Evolutionary conservation across 257 asterid species (phyloP).

Genomic region (Nicotiana attenuata): DNA sequence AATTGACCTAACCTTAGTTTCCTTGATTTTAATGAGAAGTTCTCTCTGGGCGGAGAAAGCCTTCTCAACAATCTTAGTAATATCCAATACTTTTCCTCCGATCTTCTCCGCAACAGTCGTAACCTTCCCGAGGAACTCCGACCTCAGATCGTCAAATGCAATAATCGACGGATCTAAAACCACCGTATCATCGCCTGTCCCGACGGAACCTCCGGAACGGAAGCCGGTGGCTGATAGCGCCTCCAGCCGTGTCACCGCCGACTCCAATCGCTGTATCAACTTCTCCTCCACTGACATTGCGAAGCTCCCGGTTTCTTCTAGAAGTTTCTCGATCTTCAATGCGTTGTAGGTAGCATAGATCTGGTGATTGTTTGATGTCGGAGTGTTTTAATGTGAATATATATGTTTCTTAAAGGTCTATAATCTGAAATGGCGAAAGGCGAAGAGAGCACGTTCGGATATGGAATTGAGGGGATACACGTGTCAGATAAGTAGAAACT

Average conservation of each 20-base stretch:
- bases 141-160: conserved; percentile 68
- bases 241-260: conserved; percentile 89
- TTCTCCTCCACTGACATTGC: conserved; percentile 73
- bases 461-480: conserved; percentile 24
- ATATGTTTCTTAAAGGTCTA: background rate
- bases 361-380: conserved; percentile 15
- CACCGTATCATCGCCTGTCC: conserved; percentile 40
- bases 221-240: conserved; percentile 43
- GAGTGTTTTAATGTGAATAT: background rate
- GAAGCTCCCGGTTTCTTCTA: background rate
- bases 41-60: conserved; percentile 75
- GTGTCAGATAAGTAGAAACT: conserved; percentile 25
- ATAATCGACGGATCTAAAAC: conserved; percentile 74
- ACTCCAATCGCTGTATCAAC: conserved; percentile 76
- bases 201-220: conserved; percentile 29
- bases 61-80: conserved; percentile 50
- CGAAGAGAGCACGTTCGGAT: background rate
- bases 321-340: conserved; percentile 13
- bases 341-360: conserved; percentile 20
- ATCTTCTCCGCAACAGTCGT: conserved; percentile 68
- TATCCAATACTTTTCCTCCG: conserved; percentile 77
- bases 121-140: conserved; percentile 55
- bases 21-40: conserved; percentile 70
- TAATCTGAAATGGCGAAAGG: conserved; percentile 21
- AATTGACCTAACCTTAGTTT: conserved; percentile 41